Percentiles rank a stretch among this genome's conserved stretches.
phyloP scores from a whole-genome alignment of 2,329 filamentous ascomycete species.

The Claviceps sp. region DNA sequence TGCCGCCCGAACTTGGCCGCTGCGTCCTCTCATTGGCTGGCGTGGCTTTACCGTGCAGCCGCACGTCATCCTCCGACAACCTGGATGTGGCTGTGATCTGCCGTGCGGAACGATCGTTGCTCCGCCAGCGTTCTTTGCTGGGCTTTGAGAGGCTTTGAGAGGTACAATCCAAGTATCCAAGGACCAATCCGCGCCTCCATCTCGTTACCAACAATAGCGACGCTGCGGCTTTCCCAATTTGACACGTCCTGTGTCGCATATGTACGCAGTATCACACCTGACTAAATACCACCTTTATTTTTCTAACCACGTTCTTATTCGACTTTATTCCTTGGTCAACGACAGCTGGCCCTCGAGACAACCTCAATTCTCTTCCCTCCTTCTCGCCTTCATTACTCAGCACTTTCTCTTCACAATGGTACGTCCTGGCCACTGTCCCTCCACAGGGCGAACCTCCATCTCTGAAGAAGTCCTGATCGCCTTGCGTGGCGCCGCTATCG shows the following conservation, averaged over 20 bases:
- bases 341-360: constrained; percentile 2
- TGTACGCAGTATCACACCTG: neutral
- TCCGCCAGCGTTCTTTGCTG: neutral
- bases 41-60: neutral
- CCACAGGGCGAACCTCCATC: constrained; percentile 1
- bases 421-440: constrained; percentile 4
- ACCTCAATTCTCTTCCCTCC: neutral
- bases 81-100: no score
- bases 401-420: constrained; percentile 4
- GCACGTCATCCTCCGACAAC: neutral
- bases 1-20: no score
- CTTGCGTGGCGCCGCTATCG: constrained; percentile 5
- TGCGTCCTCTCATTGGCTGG: neutral
- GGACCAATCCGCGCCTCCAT: neutral
- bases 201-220: neutral
- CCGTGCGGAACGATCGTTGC: no score
- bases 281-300: constrained; percentile 1
- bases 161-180: no score
- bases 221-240: neutral
- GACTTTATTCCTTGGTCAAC: neutral
- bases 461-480: constrained; percentile 3
- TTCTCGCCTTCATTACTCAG: neutral
- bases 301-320: neutral
- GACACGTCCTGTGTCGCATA: neutral
- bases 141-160: no score